Evolutionary conservation across 1,284 basidiomycete species (phyloP), one percentile per base, ranked within the genome.

Genomic region (Ceratobasidium theobromae): DNA sequence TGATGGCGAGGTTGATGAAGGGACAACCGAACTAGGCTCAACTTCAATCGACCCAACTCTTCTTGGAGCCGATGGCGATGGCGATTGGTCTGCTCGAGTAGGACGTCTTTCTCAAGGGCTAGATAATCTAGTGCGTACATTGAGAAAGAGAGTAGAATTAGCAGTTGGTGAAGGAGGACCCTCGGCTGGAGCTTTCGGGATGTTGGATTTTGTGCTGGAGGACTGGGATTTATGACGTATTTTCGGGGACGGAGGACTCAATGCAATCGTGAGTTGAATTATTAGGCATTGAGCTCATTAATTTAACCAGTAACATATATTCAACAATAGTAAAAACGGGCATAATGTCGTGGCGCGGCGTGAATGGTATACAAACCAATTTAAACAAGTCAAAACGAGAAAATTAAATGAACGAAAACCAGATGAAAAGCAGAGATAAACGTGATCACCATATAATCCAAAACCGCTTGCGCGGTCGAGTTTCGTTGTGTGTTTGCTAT

Each of bases 151-250:
- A 0, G 73, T 75, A 1, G 75, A 76, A 45, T 67, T 40, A 6
- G 67, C 75, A 1, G 69, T 74, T 3, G 54, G 83, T 65, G 83
- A 82, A 2, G 75, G 76, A 35, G 78, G 78, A 16, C 84, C 87
- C 52, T 83, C 80, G 33, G 82, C 83, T 9, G 75, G 83, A 28
- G 78, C 85, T 0, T 93, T 91, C 76, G 85, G 82, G 0, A 82
- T 91, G 58, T 78, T 94, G 49, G 86, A 86, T 2, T 92, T 93
- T 74, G 79, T 83, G 35, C 77, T 94, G 55, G 87, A 92, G 67
- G 91, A 93, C 72, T 93, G 92, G 91, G 88, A 88, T 76, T 69
- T 68, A 54, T 70, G 52, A 11, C 21, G 16, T 25, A n/a, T n/a
- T n/a, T n/a, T n/a, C n/a, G n/a, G n/a, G n/a, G n/a, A n/a, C n/a